Percentiles rank a stretch among this genome's conserved stretches.
phyloP scores from a whole-genome alignment of 768 basidiomycete genomes.

The Gymnopilus junonius region DNA sequence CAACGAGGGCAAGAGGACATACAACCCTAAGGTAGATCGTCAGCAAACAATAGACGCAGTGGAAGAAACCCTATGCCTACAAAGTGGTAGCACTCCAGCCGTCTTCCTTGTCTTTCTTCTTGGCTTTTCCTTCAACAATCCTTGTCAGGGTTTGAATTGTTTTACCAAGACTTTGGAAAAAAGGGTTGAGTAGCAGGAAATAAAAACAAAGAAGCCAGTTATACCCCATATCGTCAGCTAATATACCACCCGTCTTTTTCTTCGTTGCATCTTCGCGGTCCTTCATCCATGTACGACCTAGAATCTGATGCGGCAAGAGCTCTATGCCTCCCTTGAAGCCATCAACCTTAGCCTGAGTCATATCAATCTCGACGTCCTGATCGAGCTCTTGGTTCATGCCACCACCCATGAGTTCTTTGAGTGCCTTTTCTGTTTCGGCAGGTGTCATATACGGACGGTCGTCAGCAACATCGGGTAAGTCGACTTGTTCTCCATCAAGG shows the following conservation, averaged over 20 bases:
- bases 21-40: constrained; percentile 61
- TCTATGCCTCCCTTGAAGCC: constrained; percentile 75
- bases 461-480: constrained; percentile 22
- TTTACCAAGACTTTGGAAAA: constrained; percentile 64
- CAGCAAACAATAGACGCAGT: constrained; percentile 1
- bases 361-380: constrained; percentile 57
- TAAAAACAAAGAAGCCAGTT: constrained; percentile 15
- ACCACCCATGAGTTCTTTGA: constrained; percentile 77
- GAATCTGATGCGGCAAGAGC: constrained; percentile 86
- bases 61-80: constrained; percentile 52
- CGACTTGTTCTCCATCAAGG: constrained; percentile 33
- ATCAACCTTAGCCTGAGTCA: constrained; percentile 70
- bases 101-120: constrained; percentile 67
- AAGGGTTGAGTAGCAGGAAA: not conserved
- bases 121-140: constrained; percentile 82
- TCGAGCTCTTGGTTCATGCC: constrained; percentile 58
- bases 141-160: constrained; percentile 91
- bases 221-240: constrained; percentile 92
- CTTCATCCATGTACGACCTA: constrained; percentile 87
- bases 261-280: constrained; percentile 70
- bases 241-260: constrained; percentile 83
- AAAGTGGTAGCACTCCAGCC: constrained; percentile 77
- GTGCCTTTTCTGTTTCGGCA: constrained; percentile 74
- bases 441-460: constrained; percentile 39
- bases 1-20: constrained; percentile 84